Evolutionary conservation across 2,329 filamentous ascomycete species (phyloP), one percentile per base, ranked within the genome.

Genomic region (Fusarium algeriense): DNA sequence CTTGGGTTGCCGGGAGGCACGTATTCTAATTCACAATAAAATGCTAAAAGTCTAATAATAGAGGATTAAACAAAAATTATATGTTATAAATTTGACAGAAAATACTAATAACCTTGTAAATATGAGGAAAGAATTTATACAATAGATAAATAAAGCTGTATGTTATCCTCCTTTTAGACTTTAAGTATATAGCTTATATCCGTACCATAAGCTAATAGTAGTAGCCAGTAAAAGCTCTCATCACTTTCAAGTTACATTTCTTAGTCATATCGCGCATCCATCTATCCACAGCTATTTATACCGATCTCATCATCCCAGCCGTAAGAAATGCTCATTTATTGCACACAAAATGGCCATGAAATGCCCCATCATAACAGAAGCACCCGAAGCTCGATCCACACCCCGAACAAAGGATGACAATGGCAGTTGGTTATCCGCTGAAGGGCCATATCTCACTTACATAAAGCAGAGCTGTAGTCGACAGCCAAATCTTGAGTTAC

Each of bases 391-490:
- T n/a, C 34, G 54, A 20, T 38, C 19, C 20, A 60, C 13, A 20
- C 28, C 59, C 58, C 41, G 56, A 20, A 61, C 59, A 30, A 41
- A 38, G 4, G 23, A 61, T 30, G 43, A 49, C 23, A 45, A 61
- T 15, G 43, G 28, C n/a, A 35, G 35, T 13, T 35, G 55, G 55
- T 32, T 62, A 43, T 62, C 56, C 9, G 37, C 30, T 7, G 59
- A 62, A 17, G 30, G 43, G 10, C 43, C 55, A 61, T 62, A 50
- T n/a, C 34, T 30, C n/a, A 30, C 19, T 37, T 20, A 30, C 14
- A 61, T 62, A 23, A 50, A 61, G 30, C 43, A 62, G n/a, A 61
- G 56, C 30, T 50, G 43, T 17, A 11, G 15, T 35, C 35, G 59
- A 26, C 57, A 62, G 5, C 56, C 43, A 30, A 49, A 62, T 26